Conservation (phyloP, 116 monocot genomes). For the Posidonia oceanica region DNA sequence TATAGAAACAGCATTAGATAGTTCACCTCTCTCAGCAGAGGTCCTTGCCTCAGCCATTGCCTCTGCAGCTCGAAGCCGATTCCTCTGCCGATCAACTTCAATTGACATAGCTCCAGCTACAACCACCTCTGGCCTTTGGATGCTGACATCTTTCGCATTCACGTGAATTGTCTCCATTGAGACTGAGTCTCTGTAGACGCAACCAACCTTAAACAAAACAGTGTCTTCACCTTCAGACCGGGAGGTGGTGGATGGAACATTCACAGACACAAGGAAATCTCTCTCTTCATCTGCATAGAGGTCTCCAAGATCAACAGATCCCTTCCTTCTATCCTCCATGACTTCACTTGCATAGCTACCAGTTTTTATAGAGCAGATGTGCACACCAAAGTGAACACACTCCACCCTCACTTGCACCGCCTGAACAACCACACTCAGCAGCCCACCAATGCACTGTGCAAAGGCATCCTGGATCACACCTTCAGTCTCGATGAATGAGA, state of each 20-base stretch:
- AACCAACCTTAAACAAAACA: constrained; percentile 24
- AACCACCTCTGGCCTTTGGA: constrained; percentile 22
- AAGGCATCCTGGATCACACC: constrained; percentile 60
- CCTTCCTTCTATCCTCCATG: constrained; percentile 18
- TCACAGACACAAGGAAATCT: constrained; percentile 45
- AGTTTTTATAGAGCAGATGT: constrained; percentile 27
- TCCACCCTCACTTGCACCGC: constrained; percentile 28
- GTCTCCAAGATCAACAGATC: constrained; percentile 40
- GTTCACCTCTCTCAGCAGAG: constrained; percentile 41
- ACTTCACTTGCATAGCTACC: constrained; percentile 42
- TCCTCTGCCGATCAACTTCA: constrained; percentile 54
- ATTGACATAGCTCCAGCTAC: constrained; percentile 16
- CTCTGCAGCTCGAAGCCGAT: constrained; percentile 43
- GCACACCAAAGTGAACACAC: constrained; percentile 21
- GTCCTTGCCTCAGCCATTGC: constrained; percentile 47
- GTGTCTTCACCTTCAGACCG: constrained; percentile 3
- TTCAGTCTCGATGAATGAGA: constrained; percentile 69
- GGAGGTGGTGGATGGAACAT: constrained; percentile 17
- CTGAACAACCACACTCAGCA: constrained; percentile 71
- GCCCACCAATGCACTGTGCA: constrained; percentile 74
- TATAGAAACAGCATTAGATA: constrained; percentile 31
- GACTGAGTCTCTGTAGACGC: constrained; percentile 29
- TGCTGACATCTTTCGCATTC: not conserved
- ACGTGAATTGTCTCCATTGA: constrained; percentile 13
- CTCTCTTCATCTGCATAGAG: constrained; percentile 78